Evolutionary conservation across 768 basidiomycete genomes (phyloP).

Genomic region (Hygrocybe punicea): DNA sequence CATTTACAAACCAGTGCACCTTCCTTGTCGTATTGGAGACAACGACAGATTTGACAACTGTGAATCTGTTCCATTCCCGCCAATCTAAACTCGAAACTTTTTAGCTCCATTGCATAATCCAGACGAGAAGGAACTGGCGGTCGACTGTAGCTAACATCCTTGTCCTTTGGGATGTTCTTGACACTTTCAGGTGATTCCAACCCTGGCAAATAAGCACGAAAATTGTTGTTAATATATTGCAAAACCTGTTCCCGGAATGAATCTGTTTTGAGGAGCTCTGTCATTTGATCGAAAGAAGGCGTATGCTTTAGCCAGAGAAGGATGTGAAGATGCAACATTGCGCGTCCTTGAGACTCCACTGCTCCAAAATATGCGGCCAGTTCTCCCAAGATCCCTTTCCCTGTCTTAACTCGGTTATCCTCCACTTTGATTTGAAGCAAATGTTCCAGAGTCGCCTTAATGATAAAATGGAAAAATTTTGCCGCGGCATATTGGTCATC

Average conservation of each 20-base stretch:
- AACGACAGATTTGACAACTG: slow-evolving; percentile 24
- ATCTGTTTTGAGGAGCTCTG: not conserved
- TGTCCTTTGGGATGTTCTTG: not conserved
- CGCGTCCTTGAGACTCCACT: slow-evolving; percentile 42
- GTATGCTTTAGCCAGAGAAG: not conserved
- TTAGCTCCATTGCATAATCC: no score
- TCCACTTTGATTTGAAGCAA: slow-evolving; percentile 32
- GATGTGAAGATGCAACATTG: slow-evolving; percentile 38
- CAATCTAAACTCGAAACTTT: not conserved
- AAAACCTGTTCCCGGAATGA: not conserved
- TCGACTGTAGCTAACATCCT: not conserved
- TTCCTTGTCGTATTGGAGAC: slow-evolving; percentile 15
- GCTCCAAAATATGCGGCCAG: slow-evolving; percentile 21
- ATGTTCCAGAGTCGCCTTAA: slow-evolving; percentile 31
- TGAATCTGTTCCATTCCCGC: slow-evolving; percentile 34
- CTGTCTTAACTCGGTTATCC: not conserved
- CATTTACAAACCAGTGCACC: slow-evolving; percentile 41
- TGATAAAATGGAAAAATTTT: slow-evolving; percentile 37
- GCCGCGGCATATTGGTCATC: slow-evolving; percentile 42
- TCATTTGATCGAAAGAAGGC: not conserved
- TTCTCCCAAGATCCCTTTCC: slow-evolving; percentile 21
- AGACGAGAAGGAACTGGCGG: not conserved
- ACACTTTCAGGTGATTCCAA: not conserved
- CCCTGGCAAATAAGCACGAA: not conserved
- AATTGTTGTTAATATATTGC: not conserved